Percentiles rank a stretch among this genome's conserved stretches.
Evolutionary conservation across 1,284 basidiomycete genomes (phyloP).

Genomic region (Ceratobasidium sp.): DNA sequence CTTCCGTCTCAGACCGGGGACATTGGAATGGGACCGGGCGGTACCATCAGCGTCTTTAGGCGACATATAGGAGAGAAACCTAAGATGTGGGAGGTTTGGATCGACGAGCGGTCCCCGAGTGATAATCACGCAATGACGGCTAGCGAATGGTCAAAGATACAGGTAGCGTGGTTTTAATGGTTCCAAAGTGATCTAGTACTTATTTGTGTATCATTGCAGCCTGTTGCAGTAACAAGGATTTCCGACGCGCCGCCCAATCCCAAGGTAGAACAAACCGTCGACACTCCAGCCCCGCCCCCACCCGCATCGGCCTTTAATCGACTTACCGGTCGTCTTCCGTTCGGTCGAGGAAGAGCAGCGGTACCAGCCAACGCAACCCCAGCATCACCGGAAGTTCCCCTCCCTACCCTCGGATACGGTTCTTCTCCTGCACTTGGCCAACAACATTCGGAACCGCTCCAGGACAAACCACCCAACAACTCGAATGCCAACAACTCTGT

Average conservation of each 20-base stretch:
- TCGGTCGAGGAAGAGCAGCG: neutral
- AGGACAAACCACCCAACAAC: neutral
- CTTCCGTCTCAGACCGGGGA: conserved; percentile 47
- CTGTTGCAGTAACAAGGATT: conserved; percentile 25
- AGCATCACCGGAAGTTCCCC: conserved; percentile 32
- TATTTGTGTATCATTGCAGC: conserved; percentile 5
- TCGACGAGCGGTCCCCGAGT: conserved; percentile 21
- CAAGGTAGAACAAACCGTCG: neutral
- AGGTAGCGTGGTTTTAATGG: conserved; percentile 5
- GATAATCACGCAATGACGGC: neutral
- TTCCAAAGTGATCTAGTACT: neutral
- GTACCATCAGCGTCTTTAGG: conserved; percentile 42
- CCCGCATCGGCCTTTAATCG: conserved; percentile 10
- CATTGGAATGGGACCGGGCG: conserved; percentile 42
- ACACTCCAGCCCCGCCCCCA: conserved; percentile 10
- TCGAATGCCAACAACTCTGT: conserved; percentile 23
- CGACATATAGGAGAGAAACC: conserved; percentile 51
- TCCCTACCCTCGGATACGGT: conserved; percentile 15
- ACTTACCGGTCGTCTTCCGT: conserved; percentile 13
- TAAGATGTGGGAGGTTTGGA: conserved; percentile 51
- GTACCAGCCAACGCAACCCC: conserved; percentile 1
- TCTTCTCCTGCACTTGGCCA: conserved; percentile 5
- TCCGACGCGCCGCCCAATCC: conserved; percentile 4
- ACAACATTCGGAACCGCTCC: neutral
- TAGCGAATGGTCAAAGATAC: conserved; percentile 22